These are phyloP conservation scores for Fomes fomentarius DNA, from an alignment of 1,284 basidiomycete species.

Conservation along the genomic window DNA sequence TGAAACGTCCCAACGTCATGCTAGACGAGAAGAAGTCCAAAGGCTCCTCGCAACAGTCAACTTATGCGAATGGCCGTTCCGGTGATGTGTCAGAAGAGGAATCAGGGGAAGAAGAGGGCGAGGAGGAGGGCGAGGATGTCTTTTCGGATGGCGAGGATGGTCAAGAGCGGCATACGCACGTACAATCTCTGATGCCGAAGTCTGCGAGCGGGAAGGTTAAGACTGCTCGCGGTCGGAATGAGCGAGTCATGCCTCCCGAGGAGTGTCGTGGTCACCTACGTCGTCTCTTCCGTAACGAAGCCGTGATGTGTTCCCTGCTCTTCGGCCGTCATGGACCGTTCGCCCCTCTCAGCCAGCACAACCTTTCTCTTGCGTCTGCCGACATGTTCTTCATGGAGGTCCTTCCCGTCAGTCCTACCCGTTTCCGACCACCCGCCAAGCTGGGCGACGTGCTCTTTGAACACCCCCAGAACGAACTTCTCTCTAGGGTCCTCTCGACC, in stretches of 20 bases:
- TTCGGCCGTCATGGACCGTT: conserved; percentile 94
- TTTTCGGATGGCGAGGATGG: conserved; percentile 53
- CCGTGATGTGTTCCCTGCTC: conserved; percentile 81
- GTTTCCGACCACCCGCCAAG: conserved; percentile 93
- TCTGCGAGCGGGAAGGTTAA: conserved; percentile 83
- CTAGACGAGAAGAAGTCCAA: conserved; percentile 46
- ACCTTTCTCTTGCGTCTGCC: conserved; percentile 72
- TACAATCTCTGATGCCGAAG: conserved; percentile 50
- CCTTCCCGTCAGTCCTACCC: conserved; percentile 90
- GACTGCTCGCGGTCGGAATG: conserved; percentile 76
- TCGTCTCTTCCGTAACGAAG: conserved; percentile 86
- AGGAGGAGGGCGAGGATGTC: conserved; percentile 46
- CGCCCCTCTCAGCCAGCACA: conserved; percentile 56
- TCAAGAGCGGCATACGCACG: conserved; percentile 35
- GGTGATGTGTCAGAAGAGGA: conserved; percentile 50
- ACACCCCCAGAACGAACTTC: conserved; percentile 95
- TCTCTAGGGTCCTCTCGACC: conserved; percentile 83
- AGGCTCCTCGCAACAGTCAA: conserved; percentile 20
- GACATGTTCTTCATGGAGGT: conserved; percentile 99
- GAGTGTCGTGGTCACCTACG: conserved; percentile 96
- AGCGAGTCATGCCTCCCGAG: conserved; percentile 88
- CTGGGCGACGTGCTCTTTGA: conserved; percentile 96
- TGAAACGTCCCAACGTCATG: conserved; percentile 76
- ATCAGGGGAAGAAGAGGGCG: conserved; percentile 44
- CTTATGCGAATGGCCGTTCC: neutral